Percentiles rank a stretch among this genome's conserved stretches.
Evolutionary conservation across 2,329 filamentous ascomycete species (phyloP).

Genomic region (Fusarium compactum): DNA sequence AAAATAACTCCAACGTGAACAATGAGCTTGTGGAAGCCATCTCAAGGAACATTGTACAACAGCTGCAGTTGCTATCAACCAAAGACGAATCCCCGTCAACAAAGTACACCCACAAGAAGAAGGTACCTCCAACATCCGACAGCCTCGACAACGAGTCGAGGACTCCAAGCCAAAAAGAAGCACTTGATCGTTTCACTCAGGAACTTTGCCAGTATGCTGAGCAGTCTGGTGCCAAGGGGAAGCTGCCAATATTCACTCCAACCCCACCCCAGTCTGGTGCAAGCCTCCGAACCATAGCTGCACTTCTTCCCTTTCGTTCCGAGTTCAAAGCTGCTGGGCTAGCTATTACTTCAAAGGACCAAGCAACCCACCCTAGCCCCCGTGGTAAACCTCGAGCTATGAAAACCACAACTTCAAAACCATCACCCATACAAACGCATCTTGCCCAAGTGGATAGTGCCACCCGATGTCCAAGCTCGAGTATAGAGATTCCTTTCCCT

Average conservation of each 20-base stretch:
- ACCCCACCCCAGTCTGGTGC: constrained; percentile 56
- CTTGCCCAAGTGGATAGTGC: constrained; percentile 50
- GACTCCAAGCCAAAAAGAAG: constrained; percentile 58
- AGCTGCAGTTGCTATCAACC: constrained; percentile 56
- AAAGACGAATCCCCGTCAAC: constrained; percentile 7
- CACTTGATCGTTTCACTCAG: constrained; percentile 53
- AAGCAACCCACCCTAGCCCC: constrained; percentile 52
- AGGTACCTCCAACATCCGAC: constrained; percentile 4
- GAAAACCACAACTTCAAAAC: constrained; percentile 4
- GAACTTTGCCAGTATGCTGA: constrained; percentile 51
- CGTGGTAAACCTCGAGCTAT: constrained; percentile 21
- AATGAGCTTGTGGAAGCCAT: constrained; percentile 59
- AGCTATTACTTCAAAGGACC: constrained; percentile 64
- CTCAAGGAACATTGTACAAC: constrained; percentile 59
- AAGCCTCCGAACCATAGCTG: constrained; percentile 64
- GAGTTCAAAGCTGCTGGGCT: constrained; percentile 67
- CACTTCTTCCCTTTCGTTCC: constrained; percentile 64
- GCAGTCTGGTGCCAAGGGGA: constrained; percentile 54
- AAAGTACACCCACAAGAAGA: background rate
- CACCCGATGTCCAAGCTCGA: constrained; percentile 42
- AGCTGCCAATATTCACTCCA: constrained; percentile 55
- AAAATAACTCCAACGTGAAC: constrained; percentile 53
- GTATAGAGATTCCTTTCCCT: constrained; percentile 51
- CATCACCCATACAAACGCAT: constrained; percentile 6
- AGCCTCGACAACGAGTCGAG: constrained; percentile 50